Conservation (phyloP, 768 basidiomycete genomes). For the Tylopilus sp. region DNA sequence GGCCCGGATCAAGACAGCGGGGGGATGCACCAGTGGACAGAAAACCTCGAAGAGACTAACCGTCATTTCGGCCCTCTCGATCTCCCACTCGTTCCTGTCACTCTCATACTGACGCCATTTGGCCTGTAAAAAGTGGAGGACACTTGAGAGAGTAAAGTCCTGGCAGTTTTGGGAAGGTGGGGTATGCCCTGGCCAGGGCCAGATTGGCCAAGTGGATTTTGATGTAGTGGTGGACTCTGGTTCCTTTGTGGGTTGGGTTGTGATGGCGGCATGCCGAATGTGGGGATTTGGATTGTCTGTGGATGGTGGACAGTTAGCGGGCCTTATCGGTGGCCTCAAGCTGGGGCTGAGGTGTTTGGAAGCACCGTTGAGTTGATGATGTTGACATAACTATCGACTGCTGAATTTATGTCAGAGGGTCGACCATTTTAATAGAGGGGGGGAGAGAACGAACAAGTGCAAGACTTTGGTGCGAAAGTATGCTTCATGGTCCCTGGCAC, state of each 20-base stretch:
- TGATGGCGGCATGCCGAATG: constrained; percentile 67
- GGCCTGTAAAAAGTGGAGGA: constrained; percentile 95
- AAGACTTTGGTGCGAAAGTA: too few species aligned
- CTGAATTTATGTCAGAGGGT: too few species aligned
- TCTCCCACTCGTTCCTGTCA: constrained; percentile 99
- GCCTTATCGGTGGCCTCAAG: constrained; percentile 18
- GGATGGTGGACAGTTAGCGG: constrained; percentile 36
- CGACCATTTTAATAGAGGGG: too few species aligned
- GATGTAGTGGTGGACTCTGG: constrained; percentile 48
- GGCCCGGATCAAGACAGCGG: background rate
- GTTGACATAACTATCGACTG: too few species aligned
- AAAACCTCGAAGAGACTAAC: constrained; percentile 49
- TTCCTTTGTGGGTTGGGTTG: constrained; percentile 36
- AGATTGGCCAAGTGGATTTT: constrained; percentile 50
- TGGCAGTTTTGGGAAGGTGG: constrained; percentile 80
- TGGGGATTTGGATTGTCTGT: constrained; percentile 53
- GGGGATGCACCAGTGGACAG: background rate
- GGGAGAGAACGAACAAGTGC: too few species aligned
- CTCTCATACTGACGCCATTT: constrained; percentile 98
- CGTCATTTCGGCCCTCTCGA: constrained; percentile 98
- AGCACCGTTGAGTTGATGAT: constrained; percentile 28
- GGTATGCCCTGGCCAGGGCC: constrained; percentile 57
- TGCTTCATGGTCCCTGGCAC: too few species aligned
- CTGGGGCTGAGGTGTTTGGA: constrained; percentile 21
- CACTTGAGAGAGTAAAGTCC: constrained; percentile 90